These are phyloP conservation scores for Pseudogymnoascus sp. DNA, from an alignment of 2,329 filamentous ascomycete species.

Conservation along the genomic window DNA sequence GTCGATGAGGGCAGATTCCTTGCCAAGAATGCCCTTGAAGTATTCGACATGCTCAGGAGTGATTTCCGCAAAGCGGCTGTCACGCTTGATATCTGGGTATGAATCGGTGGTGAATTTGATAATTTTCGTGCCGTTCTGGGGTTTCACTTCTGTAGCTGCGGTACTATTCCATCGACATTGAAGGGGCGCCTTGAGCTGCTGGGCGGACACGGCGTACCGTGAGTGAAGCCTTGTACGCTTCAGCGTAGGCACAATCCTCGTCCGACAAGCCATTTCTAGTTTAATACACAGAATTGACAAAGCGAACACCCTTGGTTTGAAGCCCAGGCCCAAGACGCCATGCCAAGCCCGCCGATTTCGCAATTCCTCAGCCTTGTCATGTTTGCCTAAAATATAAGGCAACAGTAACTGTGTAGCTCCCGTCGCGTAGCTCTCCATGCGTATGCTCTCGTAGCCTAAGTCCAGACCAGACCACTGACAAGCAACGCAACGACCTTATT, in stretches of 20 bases:
- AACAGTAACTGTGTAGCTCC: constrained; percentile 8
- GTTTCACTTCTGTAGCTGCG: constrained; percentile 23
- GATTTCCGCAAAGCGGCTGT: constrained; percentile 66
- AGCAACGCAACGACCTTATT: constrained; percentile 8
- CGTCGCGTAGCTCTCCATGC: constrained; percentile 12
- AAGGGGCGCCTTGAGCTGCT: constrained; percentile 17
- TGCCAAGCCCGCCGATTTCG: constrained; percentile 5
- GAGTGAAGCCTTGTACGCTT: neutral
- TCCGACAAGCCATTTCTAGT: constrained; percentile 10
- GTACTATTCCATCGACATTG: constrained; percentile 15
- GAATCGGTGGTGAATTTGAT: constrained; percentile 78
- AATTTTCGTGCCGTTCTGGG: constrained; percentile 31
- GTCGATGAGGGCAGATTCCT: constrained; percentile 74
- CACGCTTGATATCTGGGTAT: constrained; percentile 75
- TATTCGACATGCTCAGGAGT: constrained; percentile 71
- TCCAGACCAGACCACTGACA: constrained; percentile 11
- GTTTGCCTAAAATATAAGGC: neutral
- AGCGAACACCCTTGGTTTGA: neutral
- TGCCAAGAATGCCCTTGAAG: constrained; percentile 76
- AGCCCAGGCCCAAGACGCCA: neutral
- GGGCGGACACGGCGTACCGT: neutral
- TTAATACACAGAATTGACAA: neutral
- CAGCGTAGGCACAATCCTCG: constrained; percentile 9
- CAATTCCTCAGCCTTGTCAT: neutral
- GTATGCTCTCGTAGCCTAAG: constrained; percentile 13